Evolutionary conservation across 331 rosid genomes (phyloP).

Genomic region (Telfairia occidentalis): DNA sequence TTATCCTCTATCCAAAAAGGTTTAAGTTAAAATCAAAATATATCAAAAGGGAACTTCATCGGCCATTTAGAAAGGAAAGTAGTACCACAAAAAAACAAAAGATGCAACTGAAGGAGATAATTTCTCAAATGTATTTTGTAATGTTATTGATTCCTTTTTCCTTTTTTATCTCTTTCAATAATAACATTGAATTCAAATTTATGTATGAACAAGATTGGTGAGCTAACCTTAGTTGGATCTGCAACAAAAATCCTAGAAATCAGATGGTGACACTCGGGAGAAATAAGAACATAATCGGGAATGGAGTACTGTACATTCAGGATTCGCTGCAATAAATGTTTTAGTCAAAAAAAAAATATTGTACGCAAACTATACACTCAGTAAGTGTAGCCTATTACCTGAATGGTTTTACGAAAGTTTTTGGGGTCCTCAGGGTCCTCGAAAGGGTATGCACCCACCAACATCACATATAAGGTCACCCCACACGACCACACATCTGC

Average conservation of each 20-base stretch:
- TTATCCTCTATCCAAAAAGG: slow-evolving; percentile 62
- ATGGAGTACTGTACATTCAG: slow-evolving; percentile 85
- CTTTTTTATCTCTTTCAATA: too few species aligned
- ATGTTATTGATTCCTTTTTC: too few species aligned
- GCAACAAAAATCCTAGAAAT: slow-evolving; percentile 86
- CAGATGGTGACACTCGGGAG: slow-evolving; percentile 72
- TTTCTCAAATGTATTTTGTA: background rate
- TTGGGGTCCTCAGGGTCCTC: slow-evolving; percentile 95
- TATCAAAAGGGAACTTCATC: background rate
- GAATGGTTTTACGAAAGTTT: slow-evolving; percentile 88
- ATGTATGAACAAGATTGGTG: background rate
- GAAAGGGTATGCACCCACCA: slow-evolving; percentile 95
- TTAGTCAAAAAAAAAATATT: slow-evolving; percentile 10
- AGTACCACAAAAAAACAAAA: background rate
- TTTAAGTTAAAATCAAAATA: slow-evolving; percentile 16
- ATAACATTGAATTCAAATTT: too few species aligned
- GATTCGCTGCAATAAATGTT: slow-evolving; percentile 59
- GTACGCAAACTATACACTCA: background rate
- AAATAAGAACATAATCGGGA: slow-evolving; percentile 86
- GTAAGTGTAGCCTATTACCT: slow-evolving; percentile 25
- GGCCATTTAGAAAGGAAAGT: background rate
- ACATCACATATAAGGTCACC: slow-evolving; percentile 92
- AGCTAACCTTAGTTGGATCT: slow-evolving; percentile 63
- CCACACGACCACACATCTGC: slow-evolving; percentile 99
- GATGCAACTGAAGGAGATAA: background rate